These are phyloP conservation scores for Paraphoma chrysanthemicola DNA, from an alignment of 2,329 filamentous ascomycete species.

Conservation along the genomic window DNA sequence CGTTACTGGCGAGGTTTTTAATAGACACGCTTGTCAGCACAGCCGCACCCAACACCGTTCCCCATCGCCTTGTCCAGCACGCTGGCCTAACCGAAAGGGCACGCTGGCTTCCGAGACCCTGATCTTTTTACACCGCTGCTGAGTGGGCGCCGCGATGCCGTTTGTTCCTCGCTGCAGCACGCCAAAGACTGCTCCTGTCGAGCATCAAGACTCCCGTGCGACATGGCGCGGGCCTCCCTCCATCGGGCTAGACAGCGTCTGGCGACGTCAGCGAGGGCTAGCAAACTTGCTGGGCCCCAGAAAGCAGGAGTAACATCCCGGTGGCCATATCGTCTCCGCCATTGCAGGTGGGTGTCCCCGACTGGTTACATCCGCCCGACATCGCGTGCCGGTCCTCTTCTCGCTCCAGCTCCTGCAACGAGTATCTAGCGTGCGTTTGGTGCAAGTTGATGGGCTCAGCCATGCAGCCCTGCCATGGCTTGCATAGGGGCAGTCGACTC, in stretches of 20 bases:
- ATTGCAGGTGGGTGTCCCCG: not conserved
- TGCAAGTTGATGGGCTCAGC: not conserved
- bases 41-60: constrained; percentile 28
- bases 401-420: constrained; percentile 2
- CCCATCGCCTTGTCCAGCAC: constrained; percentile 6
- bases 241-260: constrained; percentile 10
- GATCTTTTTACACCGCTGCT: constrained; percentile 7
- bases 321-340: constrained; percentile 1
- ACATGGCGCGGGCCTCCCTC: constrained; percentile 2
- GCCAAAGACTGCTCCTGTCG: not conserved
- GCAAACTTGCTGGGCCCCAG: not conserved
- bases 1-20: constrained; percentile 28
- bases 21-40: constrained; percentile 30
- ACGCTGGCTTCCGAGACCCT: not conserved
- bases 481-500: not conserved
- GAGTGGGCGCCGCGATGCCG: not conserved
- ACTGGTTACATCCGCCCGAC: constrained; percentile 2
- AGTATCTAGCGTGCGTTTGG: not conserved
- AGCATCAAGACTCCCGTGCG: not conserved
- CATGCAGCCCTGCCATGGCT: not conserved
- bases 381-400: not conserved
- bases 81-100: constrained; percentile 1
- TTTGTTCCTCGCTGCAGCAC: not conserved
- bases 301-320: constrained; percentile 1
- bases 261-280: constrained; percentile 15